Base-by-base conservation (phyloP, 2,329 filamentous ascomycete species). In the Sclerotinia minor region DNA sequence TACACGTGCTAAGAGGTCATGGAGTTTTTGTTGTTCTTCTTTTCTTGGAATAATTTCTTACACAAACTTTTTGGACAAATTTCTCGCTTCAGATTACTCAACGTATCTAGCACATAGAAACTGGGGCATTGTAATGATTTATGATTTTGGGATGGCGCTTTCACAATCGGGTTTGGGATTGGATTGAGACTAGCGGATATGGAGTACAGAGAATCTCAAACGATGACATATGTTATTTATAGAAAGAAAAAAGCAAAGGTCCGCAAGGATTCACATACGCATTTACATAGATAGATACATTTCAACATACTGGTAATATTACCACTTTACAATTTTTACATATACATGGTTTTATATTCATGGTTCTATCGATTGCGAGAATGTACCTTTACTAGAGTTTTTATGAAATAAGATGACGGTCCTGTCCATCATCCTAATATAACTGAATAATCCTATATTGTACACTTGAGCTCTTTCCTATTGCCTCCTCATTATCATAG, bases 141-240 rank as follows among this genome's bases (percentile, higher is more conserved):
- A 61, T 50, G 55, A 60, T 44, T 35, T 45, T 52, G 58, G 49
- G 57, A 49, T 32, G 58, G 58, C 58, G 58, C 58, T 61, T 50
- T 61, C 45, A 45, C 41, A 50, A 24, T 61, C 63, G 44, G 41
- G 9, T 29, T 41, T 57, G 58, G 66, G 47, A 24, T 49, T 2
- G 67, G 19, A 26, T 29, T 44, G 41, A 35, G 17, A 32, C 17
- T 52, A 4, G 44, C n/a, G 59, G 32, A 29, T n/a, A 47, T 41
- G 49, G 59, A 63, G 45, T 50, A 50, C 21, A 54, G 55, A 52
- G 41, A 63, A 67, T 61, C 59, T 50, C 45, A 66, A 17, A 67
- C 67, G 53, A 69, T 53, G 53, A 63, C 55, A 66, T 61, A 55
- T 69, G 57, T 69, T 19, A 44, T 54, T 54, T 8, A 44, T 64